Conservation (phyloP, 1,284 basidiomycete genomes). For the Ceratobasidium sp. region DNA sequence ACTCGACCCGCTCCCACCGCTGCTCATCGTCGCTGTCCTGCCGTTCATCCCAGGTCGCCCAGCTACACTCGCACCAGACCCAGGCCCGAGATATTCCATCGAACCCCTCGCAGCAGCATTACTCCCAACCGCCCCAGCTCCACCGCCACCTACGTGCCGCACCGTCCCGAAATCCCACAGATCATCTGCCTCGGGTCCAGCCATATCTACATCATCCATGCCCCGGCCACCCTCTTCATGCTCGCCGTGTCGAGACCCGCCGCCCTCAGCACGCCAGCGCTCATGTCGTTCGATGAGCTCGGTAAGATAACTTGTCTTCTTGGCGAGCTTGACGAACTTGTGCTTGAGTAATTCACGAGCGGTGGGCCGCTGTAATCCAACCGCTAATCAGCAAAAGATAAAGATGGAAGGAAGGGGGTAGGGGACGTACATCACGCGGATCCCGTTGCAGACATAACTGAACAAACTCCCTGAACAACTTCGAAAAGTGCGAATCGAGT, state of each 20-base stretch:
- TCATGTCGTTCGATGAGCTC: constrained; percentile 96
- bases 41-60: constrained; percentile 36
- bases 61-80: constrained; percentile 4
- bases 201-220: constrained; percentile 66
- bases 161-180: constrained; percentile 97
- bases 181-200: constrained; percentile 74
- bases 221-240: constrained; percentile 69
- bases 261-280: constrained; percentile 88
- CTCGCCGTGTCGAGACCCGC: constrained; percentile 81
- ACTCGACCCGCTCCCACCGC: constrained; percentile 28
- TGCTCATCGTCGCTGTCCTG: constrained; percentile 31
- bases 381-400: constrained; percentile 19
- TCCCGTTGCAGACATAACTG: constrained; percentile 93
- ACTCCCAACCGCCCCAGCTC: constrained; percentile 1
- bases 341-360: constrained; percentile 97
- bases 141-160: constrained; percentile 66
- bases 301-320: constrained; percentile 93
- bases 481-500: constrained; percentile 89
- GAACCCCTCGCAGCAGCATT: constrained; percentile 33
- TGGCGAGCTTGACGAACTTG: constrained; percentile 94
- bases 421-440: constrained; percentile 80
- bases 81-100: constrained; percentile 42
- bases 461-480: constrained; percentile 94
- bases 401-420: neutral
- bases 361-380: constrained; percentile 77